phyloP scores from a whole-genome alignment of 257 asterid genomes.

The Schizonepeta tenuifolia region DNA sequence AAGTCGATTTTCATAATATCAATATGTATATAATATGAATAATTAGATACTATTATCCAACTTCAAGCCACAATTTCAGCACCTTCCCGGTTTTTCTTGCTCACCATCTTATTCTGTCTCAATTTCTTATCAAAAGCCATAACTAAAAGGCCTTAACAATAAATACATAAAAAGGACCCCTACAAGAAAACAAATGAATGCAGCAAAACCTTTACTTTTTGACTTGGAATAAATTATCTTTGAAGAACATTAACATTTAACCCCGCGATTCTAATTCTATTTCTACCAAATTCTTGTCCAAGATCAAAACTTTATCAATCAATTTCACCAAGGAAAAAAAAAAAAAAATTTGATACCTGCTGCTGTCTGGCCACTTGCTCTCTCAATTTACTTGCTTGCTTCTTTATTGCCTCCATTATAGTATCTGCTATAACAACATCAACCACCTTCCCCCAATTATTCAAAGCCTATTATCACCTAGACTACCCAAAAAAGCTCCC shows the following conservation, averaged over 20 bases:
- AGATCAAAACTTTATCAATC: slow-evolving; percentile 23
- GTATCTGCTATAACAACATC: slow-evolving; percentile 33
- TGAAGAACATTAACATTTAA: slow-evolving; percentile 4
- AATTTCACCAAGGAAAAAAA: not conserved
- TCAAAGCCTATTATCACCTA: slow-evolving; percentile 15
- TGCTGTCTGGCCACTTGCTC: slow-evolving; percentile 98
- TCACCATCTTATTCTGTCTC: not conserved
- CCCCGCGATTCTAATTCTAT: slow-evolving; percentile 26
- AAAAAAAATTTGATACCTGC: slow-evolving; percentile 51
- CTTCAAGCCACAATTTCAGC: slow-evolving; percentile 19
- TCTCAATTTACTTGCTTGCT: slow-evolving; percentile 87
- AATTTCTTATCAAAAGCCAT: not conserved
- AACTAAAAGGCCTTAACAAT: not conserved
- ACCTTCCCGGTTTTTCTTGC: not conserved
- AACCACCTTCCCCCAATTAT: slow-evolving; percentile 30
- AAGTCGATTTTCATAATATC: not conserved
- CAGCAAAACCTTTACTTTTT: not conserved
- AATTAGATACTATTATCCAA: not conserved
- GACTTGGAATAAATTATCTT: not conserved
- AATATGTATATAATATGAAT: not conserved
- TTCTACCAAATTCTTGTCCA: not conserved
- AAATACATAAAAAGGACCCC: not conserved
- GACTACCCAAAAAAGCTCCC: not conserved
- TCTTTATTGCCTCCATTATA: slow-evolving; percentile 91
- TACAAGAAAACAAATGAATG: not conserved